phyloP scores from a whole-genome alignment of 192 early-diverging fungal species.

The Coemansia reversa region DNA sequence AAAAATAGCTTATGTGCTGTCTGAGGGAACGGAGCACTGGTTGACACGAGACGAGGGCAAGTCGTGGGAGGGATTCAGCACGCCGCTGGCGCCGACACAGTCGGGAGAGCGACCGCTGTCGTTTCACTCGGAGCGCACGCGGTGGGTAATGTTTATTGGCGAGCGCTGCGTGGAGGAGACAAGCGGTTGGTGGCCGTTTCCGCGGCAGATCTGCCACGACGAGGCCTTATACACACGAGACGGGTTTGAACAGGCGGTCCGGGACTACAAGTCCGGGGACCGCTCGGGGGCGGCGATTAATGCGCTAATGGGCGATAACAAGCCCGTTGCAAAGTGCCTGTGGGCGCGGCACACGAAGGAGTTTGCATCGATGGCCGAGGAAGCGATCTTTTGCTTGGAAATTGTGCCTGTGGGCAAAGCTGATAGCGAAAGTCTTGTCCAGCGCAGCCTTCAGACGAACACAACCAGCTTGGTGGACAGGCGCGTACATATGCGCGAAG shows the following conservation, averaged over 20 bases:
- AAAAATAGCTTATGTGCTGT: constrained; percentile 53
- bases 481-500: neutral
- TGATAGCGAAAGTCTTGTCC: neutral
- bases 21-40: constrained; percentile 38
- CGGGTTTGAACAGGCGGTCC: constrained; percentile 60
- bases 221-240: constrained; percentile 69
- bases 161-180: constrained; percentile 54
- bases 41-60: constrained; percentile 51
- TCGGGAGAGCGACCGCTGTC: constrained; percentile 45
- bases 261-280: constrained; percentile 55
- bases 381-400: constrained; percentile 74
- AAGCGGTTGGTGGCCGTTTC: constrained; percentile 54
- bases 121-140: constrained; percentile 71
- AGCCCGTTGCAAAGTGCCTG: constrained; percentile 63
- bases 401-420: constrained; percentile 24
- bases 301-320: constrained; percentile 25
- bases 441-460: neutral
- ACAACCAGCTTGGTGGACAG: neutral
- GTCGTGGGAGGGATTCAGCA: constrained; percentile 47
- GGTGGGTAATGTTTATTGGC: constrained; percentile 67
- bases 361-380: constrained; percentile 63
- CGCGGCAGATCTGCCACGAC: constrained; percentile 57
- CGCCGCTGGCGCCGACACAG: constrained; percentile 35
- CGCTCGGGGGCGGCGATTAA: constrained; percentile 21
- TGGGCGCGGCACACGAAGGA: constrained; percentile 67